phyloP scores from a whole-genome alignment of 176 grass and related monocot genomes.

The Thinopyrum elongatum region DNA sequence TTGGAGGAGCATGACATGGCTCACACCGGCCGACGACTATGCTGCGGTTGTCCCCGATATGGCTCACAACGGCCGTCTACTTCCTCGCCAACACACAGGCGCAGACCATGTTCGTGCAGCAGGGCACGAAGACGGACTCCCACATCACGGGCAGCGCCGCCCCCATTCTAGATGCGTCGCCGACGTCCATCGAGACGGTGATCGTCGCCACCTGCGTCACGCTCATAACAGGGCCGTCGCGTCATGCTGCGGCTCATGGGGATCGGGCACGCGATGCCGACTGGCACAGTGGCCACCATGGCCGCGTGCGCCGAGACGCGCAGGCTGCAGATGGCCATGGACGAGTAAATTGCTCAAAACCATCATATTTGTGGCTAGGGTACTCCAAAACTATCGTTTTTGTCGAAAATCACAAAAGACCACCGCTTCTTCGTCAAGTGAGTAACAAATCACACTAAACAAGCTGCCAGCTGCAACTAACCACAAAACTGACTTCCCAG shows the following conservation, averaged over 20 bases:
- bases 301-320: constrained; percentile 19
- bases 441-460: too few relatives aligned
- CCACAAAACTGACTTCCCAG: too few relatives aligned
- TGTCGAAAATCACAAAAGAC: too few relatives aligned
- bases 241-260: constrained; percentile 34
- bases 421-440: too few relatives aligned
- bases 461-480: too few relatives aligned
- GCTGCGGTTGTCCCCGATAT: constrained; percentile 34
- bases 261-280: constrained; percentile 25
- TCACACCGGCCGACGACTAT: too few relatives aligned
- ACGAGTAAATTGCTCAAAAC: too few relatives aligned
- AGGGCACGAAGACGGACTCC: constrained; percentile 31
- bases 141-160: neutral
- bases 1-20: constrained; percentile 45
- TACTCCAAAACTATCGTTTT: too few relatives aligned
- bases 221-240: neutral
- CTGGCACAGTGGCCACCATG: neutral
- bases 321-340: too few relatives aligned
- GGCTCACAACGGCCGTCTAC: constrained; percentile 35
- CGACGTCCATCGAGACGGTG: constrained; percentile 18
- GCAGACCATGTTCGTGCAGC: constrained; percentile 45
- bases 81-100: constrained; percentile 20
- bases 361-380: too few relatives aligned
- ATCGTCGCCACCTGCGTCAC: neutral
- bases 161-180: too few relatives aligned